Base-by-base conservation (phyloP, 108 stramenopile genomes). In the Skeletonema costatum region DNA sequence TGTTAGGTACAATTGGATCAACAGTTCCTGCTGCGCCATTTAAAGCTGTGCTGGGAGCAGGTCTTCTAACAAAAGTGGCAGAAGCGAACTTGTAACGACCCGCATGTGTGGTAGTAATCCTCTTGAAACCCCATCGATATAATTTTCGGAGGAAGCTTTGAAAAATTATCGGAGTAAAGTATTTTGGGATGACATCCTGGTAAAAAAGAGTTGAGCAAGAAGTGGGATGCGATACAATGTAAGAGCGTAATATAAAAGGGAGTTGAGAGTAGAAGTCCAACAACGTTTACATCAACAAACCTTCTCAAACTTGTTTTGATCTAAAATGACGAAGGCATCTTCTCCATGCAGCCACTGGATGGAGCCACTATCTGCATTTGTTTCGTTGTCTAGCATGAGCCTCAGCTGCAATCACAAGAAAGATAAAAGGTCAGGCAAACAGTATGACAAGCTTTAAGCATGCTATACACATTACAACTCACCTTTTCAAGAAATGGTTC, bases 261-360 rank as follows among this genome's bases (percentile, higher is more conserved):
- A 6, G 19, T 21, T 9, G 36, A 1, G 35, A 35, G 35, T 36
- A 36, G 36, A 6, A 36, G 19, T 3, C 0, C 0, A 51, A 51
- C 17, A 51, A 51, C 19, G 17, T 14, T 17, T 51, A 6, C 17
- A 6, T 4, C 25, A 17, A 51, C 50, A 51, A 51, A 51, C 50
- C 50, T 51, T 51, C 14, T 51, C 50, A 51, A 51, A 51, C 50
- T 21, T 51, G 50, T 51, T 51, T 21, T 51, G 50, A 51, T 51
- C 50, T 51, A 51, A 51, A 51, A 51, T 51, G 50, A 51, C 50
- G 50, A 51, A 51, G 50, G 17, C 50, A 51, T 51, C 50, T 51
- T 51, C 50, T 19, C 14, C 19, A 51, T 51, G 21, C 19, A 51
- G 19, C 50, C 50, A 51, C 19, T 21, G 50, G 50, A 51, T 51